Base-by-base conservation (phyloP, 2,329 filamentous ascomycete genomes). In the Colletotrichum trifolii region DNA sequence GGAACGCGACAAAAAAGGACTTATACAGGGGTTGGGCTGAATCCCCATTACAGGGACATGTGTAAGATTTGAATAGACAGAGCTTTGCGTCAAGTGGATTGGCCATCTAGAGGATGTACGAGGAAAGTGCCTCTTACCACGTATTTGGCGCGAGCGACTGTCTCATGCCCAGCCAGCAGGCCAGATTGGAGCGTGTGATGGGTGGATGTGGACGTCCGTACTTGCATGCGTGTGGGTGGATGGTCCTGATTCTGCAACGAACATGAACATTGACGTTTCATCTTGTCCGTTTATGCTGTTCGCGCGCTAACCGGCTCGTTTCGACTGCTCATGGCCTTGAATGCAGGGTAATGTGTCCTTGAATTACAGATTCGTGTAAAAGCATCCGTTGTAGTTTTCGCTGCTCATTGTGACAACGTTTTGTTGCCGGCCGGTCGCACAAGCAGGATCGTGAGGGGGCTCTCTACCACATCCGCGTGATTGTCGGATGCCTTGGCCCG, bases 201-300 rank as follows among this genome's bases (percentile, higher is more conserved):
- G 47, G 36, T 15, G 54, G 43, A 43, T 47, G 47, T 47, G 25
- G 25, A 25, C 25, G 38, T 40, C 40, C 49, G 54, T 35, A 13
- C 46, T 25, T 15, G 39, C 46, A 63, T 43, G 42, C 38, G 62
- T 65, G 62, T 65, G 62, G 34, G 55, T 58, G 62, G 53, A 45
- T 52, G 66, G 50, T 66, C 52, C 58, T 67, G 62, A 54, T 67
- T 66, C 65, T 67, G 65, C 62, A 67, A 66, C 65, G 65, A 67
- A 66, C 65, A 56, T 59, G 48, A 67, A 57, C 35, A 46, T 58
- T 43, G 35, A 49, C 63, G 66, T 66, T 67, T 67, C 66, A 62
- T 67, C 63, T 49, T 46, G 47, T 55, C 34, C 63, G 66, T 67
- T 66, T 67, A 49, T 40, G 48, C 48, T 65, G 58, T 61, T 38